These are phyloP conservation scores for Plasmodium malariae DNA, from an alignment of 169 alveolate genomes.

Conservation along the genomic window DNA sequence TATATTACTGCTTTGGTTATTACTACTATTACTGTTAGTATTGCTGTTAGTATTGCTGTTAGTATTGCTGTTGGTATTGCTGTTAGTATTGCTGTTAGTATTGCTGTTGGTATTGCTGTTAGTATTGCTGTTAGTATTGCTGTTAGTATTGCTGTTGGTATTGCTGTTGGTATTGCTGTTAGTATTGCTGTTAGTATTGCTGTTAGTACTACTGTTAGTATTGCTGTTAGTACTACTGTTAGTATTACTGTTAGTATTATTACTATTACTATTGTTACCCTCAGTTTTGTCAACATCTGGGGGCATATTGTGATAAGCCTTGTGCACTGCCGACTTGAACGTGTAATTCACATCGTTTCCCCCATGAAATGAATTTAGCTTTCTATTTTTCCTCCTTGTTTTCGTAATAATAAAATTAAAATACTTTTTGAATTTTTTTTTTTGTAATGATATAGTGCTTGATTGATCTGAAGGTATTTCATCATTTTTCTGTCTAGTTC, in stretches of 20 bases:
- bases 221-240: not conserved
- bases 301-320: not conserved
- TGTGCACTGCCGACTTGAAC: not conserved
- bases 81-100: too few relatives aligned
- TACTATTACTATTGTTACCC: not conserved
- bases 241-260: not conserved
- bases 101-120: too few relatives aligned
- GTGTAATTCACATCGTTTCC: not conserved
- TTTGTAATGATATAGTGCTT: constrained; percentile 5
- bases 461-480: constrained; percentile 26
- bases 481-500: constrained; percentile 27
- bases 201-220: too few relatives aligned
- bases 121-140: too few relatives aligned
- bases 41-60: too few relatives aligned
- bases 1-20: too few relatives aligned
- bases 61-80: too few relatives aligned
- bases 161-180: not conserved
- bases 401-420: constrained; percentile 40
- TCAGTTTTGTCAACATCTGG: not conserved
- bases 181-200: too few relatives aligned
- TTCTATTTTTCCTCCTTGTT: constrained; percentile 11
- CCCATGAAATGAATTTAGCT: not conserved
- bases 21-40: too few relatives aligned
- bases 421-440: constrained; percentile 41
- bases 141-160: too few relatives aligned